Percentiles rank a stretch among this genome's conserved stretches.
Evolutionary conservation across 225 moss, liverwort and hornwort genomes (phyloP).

Genomic region (Ulota crispa): DNA sequence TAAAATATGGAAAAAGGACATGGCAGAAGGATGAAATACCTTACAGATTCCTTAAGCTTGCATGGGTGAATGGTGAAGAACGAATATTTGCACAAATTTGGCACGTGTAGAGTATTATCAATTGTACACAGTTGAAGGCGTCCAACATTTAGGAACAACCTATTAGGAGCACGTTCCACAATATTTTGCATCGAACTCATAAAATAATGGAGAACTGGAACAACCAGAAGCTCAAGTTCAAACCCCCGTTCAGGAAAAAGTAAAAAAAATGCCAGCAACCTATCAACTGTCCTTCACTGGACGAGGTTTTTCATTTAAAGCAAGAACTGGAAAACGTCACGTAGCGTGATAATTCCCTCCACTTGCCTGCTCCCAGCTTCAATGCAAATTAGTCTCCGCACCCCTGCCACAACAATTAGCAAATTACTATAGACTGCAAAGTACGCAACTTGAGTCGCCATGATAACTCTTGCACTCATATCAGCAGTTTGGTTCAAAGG

Average conservation of each 20-base stretch:
- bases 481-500: background rate
- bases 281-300: conserved; percentile 10
- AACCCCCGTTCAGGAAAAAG: conserved; percentile 27
- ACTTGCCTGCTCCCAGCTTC: conserved; percentile 95
- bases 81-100: conserved; percentile 17
- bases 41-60: background rate
- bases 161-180: conserved; percentile 27
- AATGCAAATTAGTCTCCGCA: conserved; percentile 91
- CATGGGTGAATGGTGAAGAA: background rate
- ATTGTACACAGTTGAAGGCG: conserved; percentile 20
- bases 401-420: conserved; percentile 51
- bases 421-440: background rate
- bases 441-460: background rate
- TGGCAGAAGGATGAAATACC: too few relatives aligned
- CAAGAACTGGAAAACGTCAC: conserved; percentile 95
- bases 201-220: conserved; percentile 42
- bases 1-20: too few relatives aligned
- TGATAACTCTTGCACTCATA: background rate
- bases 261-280: conserved; percentile 26
- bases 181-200: conserved; percentile 41
- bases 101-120: conserved; percentile 21
- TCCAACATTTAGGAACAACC: conserved; percentile 28
- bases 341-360: conserved; percentile 89
- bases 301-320: conserved; percentile 33
- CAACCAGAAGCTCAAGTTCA: conserved; percentile 38